Evolutionary conservation across 805 yeast species (phyloP).

Genomic region (Komagataella populi): DNA sequence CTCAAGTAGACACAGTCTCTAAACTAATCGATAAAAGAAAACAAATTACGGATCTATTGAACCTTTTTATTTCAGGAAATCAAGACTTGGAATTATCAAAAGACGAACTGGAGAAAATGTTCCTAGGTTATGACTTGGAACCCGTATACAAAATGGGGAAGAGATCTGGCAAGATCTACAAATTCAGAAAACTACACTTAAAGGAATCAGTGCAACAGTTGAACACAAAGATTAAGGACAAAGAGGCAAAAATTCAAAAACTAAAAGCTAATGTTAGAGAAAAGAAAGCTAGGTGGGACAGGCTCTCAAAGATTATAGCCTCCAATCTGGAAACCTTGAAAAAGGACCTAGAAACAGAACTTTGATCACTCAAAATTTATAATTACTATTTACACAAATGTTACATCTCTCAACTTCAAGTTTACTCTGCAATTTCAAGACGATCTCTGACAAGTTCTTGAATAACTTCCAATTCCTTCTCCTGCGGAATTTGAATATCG

Average conservation of each 20-base stretch:
- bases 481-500: constrained; percentile 17
- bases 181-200: neutral
- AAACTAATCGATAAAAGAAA: neutral
- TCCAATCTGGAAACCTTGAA: neutral
- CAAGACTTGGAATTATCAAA: neutral
- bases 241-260: neutral
- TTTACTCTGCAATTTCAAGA: constrained; percentile 10
- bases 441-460: constrained; percentile 20
- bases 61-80: neutral
- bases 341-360: neutral
- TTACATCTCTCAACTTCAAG: neutral
- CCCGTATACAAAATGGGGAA: neutral
- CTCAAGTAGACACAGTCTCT: neutral
- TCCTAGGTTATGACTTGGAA: neutral
- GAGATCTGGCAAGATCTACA: neutral
- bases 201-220: neutral
- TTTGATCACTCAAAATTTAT: too few relatives aligned
- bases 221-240: neutral
- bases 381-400: neutral
- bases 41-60: neutral
- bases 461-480: constrained; percentile 20
- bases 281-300: constrained; percentile 1
- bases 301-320: neutral
- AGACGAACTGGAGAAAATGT: neutral
- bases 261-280: neutral